Percentiles rank a stretch among this genome's conserved stretches.
Evolutionary conservation across 2,329 filamentous ascomycete genomes (phyloP).

Genomic region (Botrytis squamosa): DNA sequence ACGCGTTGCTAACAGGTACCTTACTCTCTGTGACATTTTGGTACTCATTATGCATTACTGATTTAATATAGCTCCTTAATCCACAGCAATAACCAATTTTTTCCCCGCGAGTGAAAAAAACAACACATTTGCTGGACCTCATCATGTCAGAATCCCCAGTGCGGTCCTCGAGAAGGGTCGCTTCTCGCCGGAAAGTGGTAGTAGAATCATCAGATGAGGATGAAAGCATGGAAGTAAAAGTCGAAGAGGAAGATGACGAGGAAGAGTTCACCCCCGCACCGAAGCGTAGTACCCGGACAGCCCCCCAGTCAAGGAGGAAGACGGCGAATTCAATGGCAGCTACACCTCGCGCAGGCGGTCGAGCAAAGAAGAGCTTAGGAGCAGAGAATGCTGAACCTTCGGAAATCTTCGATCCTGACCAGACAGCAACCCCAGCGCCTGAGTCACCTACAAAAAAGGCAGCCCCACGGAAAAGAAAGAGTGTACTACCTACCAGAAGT

Average conservation of each 20-base stretch:
- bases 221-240: slow-evolving; percentile 62
- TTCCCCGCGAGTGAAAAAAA: slow-evolving; percentile 22
- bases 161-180: slow-evolving; percentile 59
- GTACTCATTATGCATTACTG: background rate
- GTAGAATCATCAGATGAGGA: slow-evolving; percentile 76
- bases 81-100: slow-evolving; percentile 8
- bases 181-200: slow-evolving; percentile 68
- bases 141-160: slow-evolving; percentile 41
- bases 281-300: slow-evolving; percentile 56
- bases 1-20: background rate
- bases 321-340: slow-evolving; percentile 37
- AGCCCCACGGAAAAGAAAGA: slow-evolving; percentile 68
- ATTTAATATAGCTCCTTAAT: background rate
- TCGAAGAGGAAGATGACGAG: slow-evolving; percentile 56
- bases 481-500: slow-evolving; percentile 42
- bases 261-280: slow-evolving; percentile 74
- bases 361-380: slow-evolving; percentile 44
- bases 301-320: slow-evolving; percentile 52
- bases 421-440: slow-evolving; percentile 49
- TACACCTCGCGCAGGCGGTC: slow-evolving; percentile 40
- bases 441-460: slow-evolving; percentile 55
- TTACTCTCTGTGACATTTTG: background rate
- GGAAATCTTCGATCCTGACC: slow-evolving; percentile 58
- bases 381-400: slow-evolving; percentile 56
- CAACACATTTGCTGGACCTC: slow-evolving; percentile 4